Evolutionary conservation across 1,139 yeast species (phyloP).

Genomic region (Taiozyma sp.): DNA sequence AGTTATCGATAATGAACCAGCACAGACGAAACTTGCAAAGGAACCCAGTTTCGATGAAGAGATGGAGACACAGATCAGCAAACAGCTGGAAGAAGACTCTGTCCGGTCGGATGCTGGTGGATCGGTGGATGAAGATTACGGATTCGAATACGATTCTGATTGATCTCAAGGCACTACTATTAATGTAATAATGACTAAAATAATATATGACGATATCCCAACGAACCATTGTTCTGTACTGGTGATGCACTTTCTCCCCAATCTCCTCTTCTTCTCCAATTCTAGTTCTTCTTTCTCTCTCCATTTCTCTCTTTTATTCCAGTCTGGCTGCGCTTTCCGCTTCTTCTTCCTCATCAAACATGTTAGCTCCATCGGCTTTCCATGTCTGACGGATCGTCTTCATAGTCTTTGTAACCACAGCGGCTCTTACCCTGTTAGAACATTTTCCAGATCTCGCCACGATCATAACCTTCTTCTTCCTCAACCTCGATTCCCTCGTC

Average conservation of each 20-base stretch:
- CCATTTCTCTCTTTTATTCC: constrained; percentile 65
- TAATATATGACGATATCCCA: neutral
- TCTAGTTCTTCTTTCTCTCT: constrained; percentile 45
- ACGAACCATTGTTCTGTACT: neutral
- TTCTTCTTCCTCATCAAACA: constrained; percentile 71
- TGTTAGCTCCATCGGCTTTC: constrained; percentile 89
- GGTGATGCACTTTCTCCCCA: constrained; percentile 9
- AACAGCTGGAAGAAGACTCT: constrained; percentile 10
- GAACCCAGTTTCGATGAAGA: constrained; percentile 12
- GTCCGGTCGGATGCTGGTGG: neutral
- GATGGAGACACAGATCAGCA: constrained; percentile 12
- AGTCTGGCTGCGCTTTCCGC: constrained; percentile 56
- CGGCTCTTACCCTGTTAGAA: constrained; percentile 63
- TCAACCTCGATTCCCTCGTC: constrained; percentile 36
- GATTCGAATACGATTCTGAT: constrained; percentile 35
- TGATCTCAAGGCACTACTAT: constrained; percentile 4
- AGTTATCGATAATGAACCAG: neutral
- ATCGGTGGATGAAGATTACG: constrained; percentile 28
- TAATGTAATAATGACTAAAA: neutral
- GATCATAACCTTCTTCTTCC: constrained; percentile 47
- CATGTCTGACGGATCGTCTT: constrained; percentile 75
- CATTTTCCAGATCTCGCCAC: constrained; percentile 88
- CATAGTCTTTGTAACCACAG: constrained; percentile 38
- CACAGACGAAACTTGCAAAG: constrained; percentile 1
- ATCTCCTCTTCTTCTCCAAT: constrained; percentile 38